Base-by-base conservation (phyloP, 2,329 filamentous ascomycete genomes). In the Mycosphaerella sp. region DNA sequence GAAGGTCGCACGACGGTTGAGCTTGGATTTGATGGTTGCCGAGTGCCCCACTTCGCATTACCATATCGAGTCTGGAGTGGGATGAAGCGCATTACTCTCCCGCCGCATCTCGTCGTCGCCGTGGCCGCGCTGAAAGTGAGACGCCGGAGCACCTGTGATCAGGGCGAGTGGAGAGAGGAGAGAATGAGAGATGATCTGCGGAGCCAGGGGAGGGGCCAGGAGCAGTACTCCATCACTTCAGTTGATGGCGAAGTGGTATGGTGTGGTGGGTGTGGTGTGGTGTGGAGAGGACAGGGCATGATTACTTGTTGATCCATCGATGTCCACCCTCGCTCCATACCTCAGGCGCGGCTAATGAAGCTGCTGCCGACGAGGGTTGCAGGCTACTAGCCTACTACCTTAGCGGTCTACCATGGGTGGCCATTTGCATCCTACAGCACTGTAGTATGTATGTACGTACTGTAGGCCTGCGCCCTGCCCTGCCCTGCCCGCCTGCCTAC, bases 1-100 rank as follows among this genome's bases (percentile, higher is more conserved):
- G 30, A 34, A 12, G 30, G 44, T 41, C 44, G 44, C 39, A 39
- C 36, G 39, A 37, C 34, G 40, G 44, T 35, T 3, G 44, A 41
- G 44, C 44, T 40, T 47, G 21, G 17, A 41, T 47, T 47, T 47
- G 44, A 34, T 46, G 44, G 44, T 46, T 46, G 44, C 30, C 9
- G 13, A 34, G 30, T 34, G 30, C 30, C 30, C 30, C 30, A 34
- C 30, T 34, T 46, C 44, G 44, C 44, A 47, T 40, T 47, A 21
- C 43, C 43, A 34, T 34, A 45, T 45, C 28, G 43, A 44, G 42
- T 34, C 28, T 36, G 30, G 40, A 42, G 40, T 42, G 40, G 21
- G 14, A 17, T 21, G 43, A 32, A 27, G 25, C 27, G 12, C 30
- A 34, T 34, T 34, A 12, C 30, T 32, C 8, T 13, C 9, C 9